phyloP scores from a whole-genome alignment of 805 yeast genomes.

The Dipodascopsis tothii region DNA sequence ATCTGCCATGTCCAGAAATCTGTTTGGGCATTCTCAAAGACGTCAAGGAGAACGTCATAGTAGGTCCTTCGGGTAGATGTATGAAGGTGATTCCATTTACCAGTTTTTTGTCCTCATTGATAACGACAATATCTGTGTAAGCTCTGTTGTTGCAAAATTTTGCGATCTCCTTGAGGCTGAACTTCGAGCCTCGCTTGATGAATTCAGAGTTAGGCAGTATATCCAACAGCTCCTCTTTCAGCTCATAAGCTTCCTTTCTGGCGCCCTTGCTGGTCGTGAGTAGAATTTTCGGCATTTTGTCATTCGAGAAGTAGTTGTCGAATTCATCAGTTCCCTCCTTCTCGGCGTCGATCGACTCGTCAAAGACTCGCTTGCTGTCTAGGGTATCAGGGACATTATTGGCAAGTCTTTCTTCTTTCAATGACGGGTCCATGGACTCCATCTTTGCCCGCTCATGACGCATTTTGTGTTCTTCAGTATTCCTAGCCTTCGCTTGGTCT shows the following conservation, averaged over 20 bases:
- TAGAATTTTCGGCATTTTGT: slow-evolving; percentile 71
- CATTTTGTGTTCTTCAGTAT: slow-evolving; percentile 66
- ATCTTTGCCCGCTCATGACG: slow-evolving; percentile 81
- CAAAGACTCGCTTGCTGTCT: slow-evolving; percentile 75
- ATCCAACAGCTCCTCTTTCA: slow-evolving; percentile 79
- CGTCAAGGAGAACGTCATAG: slow-evolving; percentile 79
- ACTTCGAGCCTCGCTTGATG: slow-evolving; percentile 79
- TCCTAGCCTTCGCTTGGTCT: slow-evolving; percentile 62
- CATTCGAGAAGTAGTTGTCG: slow-evolving; percentile 46
- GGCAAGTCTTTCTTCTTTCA: slow-evolving; percentile 69
- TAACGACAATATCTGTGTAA: slow-evolving; percentile 77
- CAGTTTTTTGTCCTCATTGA: slow-evolving; percentile 88
- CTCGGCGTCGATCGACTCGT: slow-evolving; percentile 60
- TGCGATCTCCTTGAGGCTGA: slow-evolving; percentile 79
- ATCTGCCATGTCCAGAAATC: slow-evolving; percentile 80
- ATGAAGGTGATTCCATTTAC: slow-evolving; percentile 89
- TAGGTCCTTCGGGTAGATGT: slow-evolving; percentile 92
- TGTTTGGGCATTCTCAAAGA: slow-evolving; percentile 68
- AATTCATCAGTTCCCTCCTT: slow-evolving; percentile 47
- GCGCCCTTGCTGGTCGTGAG: slow-evolving; percentile 86
- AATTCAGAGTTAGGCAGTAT: slow-evolving; percentile 79
- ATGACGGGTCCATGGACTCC: slow-evolving; percentile 74
- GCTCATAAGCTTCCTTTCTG: slow-evolving; percentile 76
- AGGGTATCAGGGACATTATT: slow-evolving; percentile 75
- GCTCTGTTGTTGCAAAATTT: slow-evolving; percentile 72